Evolutionary conservation across 2,329 filamentous ascomycete genomes (phyloP).

Genomic region (Escovopsis sp.): DNA sequence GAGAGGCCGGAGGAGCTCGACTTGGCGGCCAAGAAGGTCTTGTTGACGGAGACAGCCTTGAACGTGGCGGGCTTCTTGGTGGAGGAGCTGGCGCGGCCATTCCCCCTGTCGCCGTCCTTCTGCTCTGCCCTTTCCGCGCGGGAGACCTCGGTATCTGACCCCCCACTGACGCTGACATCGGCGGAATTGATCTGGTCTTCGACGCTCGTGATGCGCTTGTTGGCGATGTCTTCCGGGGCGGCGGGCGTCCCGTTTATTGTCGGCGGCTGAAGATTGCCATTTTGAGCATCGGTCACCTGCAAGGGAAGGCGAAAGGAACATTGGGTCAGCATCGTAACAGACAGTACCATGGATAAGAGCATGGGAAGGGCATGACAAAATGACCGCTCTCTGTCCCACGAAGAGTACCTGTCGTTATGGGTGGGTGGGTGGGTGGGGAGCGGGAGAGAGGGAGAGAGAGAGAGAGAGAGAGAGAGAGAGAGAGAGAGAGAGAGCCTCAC

Average conservation of each 20-base stretch:
- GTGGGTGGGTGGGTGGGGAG: no score
- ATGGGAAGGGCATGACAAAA: neutral
- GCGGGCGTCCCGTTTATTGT: constrained; percentile 33
- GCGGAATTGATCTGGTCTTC: constrained; percentile 47
- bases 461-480: neutral
- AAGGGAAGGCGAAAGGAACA: neutral
- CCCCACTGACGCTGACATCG: constrained; percentile 56
- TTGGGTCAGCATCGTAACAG: constrained; percentile 11
- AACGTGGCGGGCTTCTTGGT: constrained; percentile 65
- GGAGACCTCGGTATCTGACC: constrained; percentile 63
- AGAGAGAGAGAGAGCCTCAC: constrained; percentile 17
- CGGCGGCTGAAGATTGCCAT: constrained; percentile 31
- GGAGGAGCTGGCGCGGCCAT: constrained; percentile 42
- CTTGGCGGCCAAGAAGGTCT: constrained; percentile 68
- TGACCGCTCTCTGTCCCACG: no score
- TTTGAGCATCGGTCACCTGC: constrained; percentile 24
- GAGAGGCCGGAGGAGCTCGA: constrained; percentile 27
- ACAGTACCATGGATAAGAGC: neutral
- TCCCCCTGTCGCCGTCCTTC: constrained; percentile 42
- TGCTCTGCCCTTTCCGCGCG: constrained; percentile 29
- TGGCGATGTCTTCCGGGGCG: constrained; percentile 36
- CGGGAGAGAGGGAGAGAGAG: no score
- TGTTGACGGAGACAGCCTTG: constrained; percentile 76
- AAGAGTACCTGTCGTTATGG: no score
- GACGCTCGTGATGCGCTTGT: constrained; percentile 41